A percentile compares a stretch with the other conserved stretches of the same genome.
These are phyloP conservation scores for Nannochloris sp. DNA, from an alignment of 139 green algal species.

Conservation along the genomic window DNA sequence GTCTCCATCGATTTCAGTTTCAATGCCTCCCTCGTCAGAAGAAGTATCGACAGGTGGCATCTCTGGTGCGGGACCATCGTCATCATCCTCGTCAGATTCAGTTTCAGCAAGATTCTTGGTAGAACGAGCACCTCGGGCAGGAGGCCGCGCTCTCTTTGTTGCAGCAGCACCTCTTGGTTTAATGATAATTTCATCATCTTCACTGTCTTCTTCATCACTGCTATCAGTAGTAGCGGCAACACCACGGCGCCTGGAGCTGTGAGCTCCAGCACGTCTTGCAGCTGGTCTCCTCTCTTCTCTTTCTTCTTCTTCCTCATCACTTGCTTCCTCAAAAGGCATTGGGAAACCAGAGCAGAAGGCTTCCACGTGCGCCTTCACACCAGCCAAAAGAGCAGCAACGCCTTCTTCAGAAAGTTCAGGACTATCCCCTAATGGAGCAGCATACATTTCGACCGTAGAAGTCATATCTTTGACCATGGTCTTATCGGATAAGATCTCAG, in stretches of 20 bases:
- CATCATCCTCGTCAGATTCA: slow-evolving; percentile 1
- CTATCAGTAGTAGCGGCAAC: not conserved
- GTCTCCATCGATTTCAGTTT: not conserved
- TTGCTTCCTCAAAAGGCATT: not conserved
- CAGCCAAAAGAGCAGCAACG: not conserved
- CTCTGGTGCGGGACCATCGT: not conserved
- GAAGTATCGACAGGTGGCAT: not conserved
- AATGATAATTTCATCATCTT: not conserved
- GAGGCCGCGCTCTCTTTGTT: not conserved
- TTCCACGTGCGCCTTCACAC: not conserved
- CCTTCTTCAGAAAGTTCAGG: not conserved
- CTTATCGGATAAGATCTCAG: not conserved
- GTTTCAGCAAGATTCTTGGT: not conserved
- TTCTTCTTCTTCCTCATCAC: not conserved
- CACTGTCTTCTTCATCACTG: not conserved
- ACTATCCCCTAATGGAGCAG: not conserved
- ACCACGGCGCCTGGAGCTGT: no score
- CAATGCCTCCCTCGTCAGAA: not conserved
- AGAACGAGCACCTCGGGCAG: not conserved
- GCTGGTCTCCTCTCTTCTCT: not conserved
- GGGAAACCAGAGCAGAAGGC: slow-evolving; percentile 11
- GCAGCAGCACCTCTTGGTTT: not conserved
- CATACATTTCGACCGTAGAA: not conserved
- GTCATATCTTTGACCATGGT: slow-evolving; percentile 2
- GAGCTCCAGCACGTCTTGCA: not conserved